Evolutionary conservation across 1,139 yeast species (phyloP).

Genomic region (Magnusiomyces suaveolens): DNA sequence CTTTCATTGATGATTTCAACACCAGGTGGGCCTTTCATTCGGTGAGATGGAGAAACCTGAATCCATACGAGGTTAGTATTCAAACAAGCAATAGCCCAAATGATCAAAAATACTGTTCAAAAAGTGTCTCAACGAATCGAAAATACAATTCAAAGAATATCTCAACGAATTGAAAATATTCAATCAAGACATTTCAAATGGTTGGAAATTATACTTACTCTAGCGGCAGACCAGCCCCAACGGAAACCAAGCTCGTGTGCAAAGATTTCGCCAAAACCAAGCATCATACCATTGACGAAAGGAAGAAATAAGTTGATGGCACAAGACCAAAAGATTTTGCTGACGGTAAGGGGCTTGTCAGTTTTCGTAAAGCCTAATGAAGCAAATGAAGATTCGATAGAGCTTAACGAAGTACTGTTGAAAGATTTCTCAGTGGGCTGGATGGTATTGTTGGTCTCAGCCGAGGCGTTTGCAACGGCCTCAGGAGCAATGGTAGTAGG

Average conservation of each 20-base stretch:
- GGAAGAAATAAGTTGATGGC: slow-evolving; percentile 77
- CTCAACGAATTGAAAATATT: neutral
- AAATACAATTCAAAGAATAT: neutral
- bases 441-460: neutral
- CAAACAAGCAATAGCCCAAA: neutral
- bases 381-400: slow-evolving; percentile 1
- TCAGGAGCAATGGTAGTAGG: slow-evolving; percentile 3
- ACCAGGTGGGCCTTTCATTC: slow-evolving; percentile 11
- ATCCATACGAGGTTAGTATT: neutral
- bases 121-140: neutral
- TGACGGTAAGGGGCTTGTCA: slow-evolving; percentile 1
- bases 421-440: neutral
- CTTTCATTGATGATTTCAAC: slow-evolving; percentile 12
- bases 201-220: slow-evolving; percentile 36
- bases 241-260: slow-evolving; percentile 88
- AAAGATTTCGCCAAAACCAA: slow-evolving; percentile 90
- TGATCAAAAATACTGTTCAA: neutral
- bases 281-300: slow-evolving; percentile 86
- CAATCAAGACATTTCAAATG: neutral
- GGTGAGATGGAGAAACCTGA: slow-evolving; percentile 14
- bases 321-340: slow-evolving; percentile 12
- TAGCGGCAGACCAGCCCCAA: slow-evolving; percentile 71
- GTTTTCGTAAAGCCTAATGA: neutral
- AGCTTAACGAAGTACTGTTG: neutral
- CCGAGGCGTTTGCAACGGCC: neutral